These are phyloP conservation scores for Lachnellula willkommii DNA, from an alignment of 2,329 filamentous ascomycete genomes.

Conservation along the genomic window DNA sequence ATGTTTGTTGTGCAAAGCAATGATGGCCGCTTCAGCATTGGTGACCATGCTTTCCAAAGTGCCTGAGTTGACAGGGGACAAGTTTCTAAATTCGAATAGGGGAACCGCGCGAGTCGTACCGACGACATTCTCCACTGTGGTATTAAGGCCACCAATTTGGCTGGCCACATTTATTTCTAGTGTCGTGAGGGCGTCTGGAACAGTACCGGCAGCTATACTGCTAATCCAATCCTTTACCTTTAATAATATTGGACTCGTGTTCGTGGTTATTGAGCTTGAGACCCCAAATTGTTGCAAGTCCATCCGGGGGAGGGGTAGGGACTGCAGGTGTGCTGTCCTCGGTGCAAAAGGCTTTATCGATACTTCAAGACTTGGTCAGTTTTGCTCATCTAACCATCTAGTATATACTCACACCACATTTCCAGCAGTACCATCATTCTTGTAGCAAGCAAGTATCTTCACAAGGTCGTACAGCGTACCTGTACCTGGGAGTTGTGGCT, in stretches of 20 bases:
- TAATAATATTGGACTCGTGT: neutral
- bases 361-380: neutral
- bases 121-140: constrained; percentile 1
- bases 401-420: constrained; percentile 1
- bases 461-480: constrained; percentile 5
- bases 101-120: constrained; percentile 3
- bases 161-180: constrained; percentile 1
- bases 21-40: neutral
- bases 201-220: neutral
- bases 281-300: neutral
- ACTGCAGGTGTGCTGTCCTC: neutral
- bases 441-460: constrained; percentile 8
- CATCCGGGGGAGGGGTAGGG: too few relatives aligned
- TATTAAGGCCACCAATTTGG: constrained; percentile 1
- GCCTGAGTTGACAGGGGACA: neutral
- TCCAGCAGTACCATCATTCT: neutral
- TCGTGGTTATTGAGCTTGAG: neutral
- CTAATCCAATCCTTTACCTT: neutral
- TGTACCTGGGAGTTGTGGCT: constrained; percentile 1
- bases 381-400: constrained; percentile 2
- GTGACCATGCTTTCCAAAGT: constrained; percentile 1
- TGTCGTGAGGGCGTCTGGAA: neutral
- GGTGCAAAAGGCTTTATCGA: constrained; percentile 1
- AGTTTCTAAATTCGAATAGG: constrained; percentile 7
- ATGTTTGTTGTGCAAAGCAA: constrained; percentile 1